Percentiles rank a stretch among this genome's conserved stretches.
These are phyloP conservation scores for Paecilomyces sp. DNA, from an alignment of 2,329 filamentous ascomycete genomes.

Conservation along the genomic window DNA sequence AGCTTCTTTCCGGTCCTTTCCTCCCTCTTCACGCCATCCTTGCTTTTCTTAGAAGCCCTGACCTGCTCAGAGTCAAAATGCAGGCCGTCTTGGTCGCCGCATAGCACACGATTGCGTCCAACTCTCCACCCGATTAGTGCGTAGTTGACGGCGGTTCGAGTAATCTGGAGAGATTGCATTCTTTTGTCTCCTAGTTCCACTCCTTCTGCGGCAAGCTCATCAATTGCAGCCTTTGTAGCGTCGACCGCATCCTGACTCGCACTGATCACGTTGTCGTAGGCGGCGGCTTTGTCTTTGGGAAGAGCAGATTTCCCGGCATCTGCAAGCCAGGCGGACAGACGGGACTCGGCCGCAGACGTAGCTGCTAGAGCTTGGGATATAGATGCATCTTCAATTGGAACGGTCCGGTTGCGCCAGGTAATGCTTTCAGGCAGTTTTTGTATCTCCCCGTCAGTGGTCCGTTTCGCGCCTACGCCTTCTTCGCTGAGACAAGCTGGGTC, in stretches of 20 bases:
- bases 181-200: constrained; percentile 74
- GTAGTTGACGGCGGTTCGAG: constrained; percentile 88
- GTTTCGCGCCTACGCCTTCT: constrained; percentile 44
- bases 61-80: constrained; percentile 39
- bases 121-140: constrained; percentile 92
- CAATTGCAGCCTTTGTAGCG: constrained; percentile 85
- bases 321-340: constrained; percentile 43
- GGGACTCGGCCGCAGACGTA: constrained; percentile 51
- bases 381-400: constrained; percentile 85
- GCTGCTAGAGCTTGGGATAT: constrained; percentile 78
- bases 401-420: constrained; percentile 76
- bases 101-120: constrained; percentile 81
- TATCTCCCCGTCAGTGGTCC: constrained; percentile 32
- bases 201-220: constrained; percentile 78
- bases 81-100: constrained; percentile 74
- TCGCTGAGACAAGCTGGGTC: constrained; percentile 62
- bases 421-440: constrained; percentile 63
- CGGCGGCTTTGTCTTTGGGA: constrained; percentile 63
- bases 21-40: constrained; percentile 48
- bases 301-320: constrained; percentile 32
- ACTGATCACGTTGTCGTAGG: constrained; percentile 85
- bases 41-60: constrained; percentile 47
- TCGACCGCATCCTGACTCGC: constrained; percentile 91
- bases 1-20: constrained; percentile 69
- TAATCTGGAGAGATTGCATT: constrained; percentile 90